phyloP scores from a whole-genome alignment of 2,329 filamentous ascomycete species.

The Nothophoma quercina region DNA sequence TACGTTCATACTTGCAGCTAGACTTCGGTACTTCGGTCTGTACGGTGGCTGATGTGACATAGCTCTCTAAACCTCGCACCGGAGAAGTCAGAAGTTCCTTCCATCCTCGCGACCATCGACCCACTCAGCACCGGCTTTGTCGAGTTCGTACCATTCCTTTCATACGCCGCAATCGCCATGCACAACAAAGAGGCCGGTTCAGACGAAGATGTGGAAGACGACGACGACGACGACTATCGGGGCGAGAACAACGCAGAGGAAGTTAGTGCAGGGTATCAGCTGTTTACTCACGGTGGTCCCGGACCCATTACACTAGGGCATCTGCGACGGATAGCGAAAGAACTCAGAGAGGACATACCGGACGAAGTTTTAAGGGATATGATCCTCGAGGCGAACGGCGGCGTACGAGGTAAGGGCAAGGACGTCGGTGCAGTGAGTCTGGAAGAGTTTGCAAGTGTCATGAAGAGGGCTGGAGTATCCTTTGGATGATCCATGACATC shows the following conservation, averaged over 20 bases:
- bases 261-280: conserved; percentile 79
- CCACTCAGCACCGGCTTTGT: conserved; percentile 81
- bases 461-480: conserved; percentile 78
- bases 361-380: conserved; percentile 90
- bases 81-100: conserved; percentile 71
- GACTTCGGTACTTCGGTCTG: neutral
- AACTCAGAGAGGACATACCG: conserved; percentile 82
- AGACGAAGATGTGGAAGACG: conserved; percentile 57
- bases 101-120: conserved; percentile 83
- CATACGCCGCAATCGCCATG: conserved; percentile 86
- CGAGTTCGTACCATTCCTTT: conserved; percentile 81
- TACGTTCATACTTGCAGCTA: conserved; percentile 51
- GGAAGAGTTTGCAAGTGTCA: conserved; percentile 85
- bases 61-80: conserved; percentile 83
- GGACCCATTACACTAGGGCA: conserved; percentile 81
- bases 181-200: conserved; percentile 54
- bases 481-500: conserved; percentile 67
- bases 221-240: conserved; percentile 42
- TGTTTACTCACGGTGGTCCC: conserved; percentile 71
- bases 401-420: conserved; percentile 64
- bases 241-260: conserved; percentile 62
- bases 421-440: conserved; percentile 70
- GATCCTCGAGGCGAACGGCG: conserved; percentile 92
- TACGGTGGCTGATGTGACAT: conserved; percentile 8
- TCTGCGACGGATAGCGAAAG: conserved; percentile 77